These are phyloP conservation scores for Wickerhamiella spandovensis DNA, from an alignment of 805 yeast genomes.

Conservation along the genomic window DNA sequence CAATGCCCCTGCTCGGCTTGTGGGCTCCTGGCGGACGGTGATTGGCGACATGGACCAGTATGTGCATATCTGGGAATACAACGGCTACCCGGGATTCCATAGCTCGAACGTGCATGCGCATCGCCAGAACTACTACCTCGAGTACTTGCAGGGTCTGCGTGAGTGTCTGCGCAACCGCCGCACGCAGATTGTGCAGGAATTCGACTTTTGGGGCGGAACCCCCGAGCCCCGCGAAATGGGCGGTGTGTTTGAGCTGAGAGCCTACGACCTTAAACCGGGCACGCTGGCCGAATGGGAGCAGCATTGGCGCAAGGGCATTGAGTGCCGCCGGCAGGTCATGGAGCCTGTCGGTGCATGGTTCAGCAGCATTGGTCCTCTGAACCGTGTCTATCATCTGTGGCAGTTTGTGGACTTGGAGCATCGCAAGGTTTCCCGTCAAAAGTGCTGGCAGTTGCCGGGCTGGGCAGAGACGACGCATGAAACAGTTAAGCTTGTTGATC, in stretches of 20 bases:
- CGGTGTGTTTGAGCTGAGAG: constrained; percentile 30
- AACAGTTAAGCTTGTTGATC: constrained; percentile 28
- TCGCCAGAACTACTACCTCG: constrained; percentile 19
- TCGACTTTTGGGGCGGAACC: constrained; percentile 34
- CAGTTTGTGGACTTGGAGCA: constrained; percentile 33
- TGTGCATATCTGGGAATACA: constrained; percentile 32
- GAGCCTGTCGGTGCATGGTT: constrained; percentile 37
- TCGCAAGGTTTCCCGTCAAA: constrained; percentile 28
- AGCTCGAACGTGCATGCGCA: constrained; percentile 25
- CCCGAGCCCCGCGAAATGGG: constrained; percentile 30
- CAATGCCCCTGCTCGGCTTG: constrained; percentile 24
- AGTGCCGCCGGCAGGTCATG: constrained; percentile 33
- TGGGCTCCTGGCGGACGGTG: constrained; percentile 32
- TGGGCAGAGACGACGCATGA: constrained; percentile 34
- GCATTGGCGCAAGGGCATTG: constrained; percentile 30
- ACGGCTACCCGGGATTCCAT: constrained; percentile 31
- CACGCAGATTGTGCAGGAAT: constrained; percentile 29
- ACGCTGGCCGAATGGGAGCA: constrained; percentile 31
- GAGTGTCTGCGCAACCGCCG: constrained; percentile 24
- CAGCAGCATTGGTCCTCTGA: constrained; percentile 28
- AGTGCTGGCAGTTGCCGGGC: constrained; percentile 33
- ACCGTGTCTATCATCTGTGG: constrained; percentile 32
- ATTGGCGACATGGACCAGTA: constrained; percentile 31
- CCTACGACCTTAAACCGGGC: constrained; percentile 29
- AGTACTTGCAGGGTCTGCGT: constrained; percentile 22